These are phyloP conservation scores for Metschnikowia noctiluminum DNA, from an alignment of 805 yeast genomes.

Conservation along the genomic window DNA sequence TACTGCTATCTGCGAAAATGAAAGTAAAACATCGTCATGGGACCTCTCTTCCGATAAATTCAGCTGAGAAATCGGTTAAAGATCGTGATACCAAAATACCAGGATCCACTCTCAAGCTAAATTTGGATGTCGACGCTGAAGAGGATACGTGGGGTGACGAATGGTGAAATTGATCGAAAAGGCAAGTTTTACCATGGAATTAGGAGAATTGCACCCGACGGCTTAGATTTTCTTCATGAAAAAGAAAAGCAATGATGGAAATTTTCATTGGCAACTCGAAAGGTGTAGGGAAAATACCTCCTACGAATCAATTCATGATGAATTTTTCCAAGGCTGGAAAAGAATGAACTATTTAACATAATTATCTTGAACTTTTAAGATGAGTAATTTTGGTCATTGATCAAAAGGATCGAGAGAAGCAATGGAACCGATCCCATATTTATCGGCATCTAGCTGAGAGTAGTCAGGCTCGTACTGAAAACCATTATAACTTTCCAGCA, in stretches of 20 bases:
- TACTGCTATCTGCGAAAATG: not conserved
- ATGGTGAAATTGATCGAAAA: too few relatives aligned
- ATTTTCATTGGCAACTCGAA: too few relatives aligned
- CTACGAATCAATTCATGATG: too few relatives aligned
- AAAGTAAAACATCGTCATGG: not conserved
- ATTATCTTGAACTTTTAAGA: too few relatives aligned
- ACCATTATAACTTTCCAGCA: not conserved
- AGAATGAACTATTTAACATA: too few relatives aligned
- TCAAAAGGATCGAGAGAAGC: constrained; percentile 11
- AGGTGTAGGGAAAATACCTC: too few relatives aligned
- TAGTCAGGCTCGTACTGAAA: constrained; percentile 5
- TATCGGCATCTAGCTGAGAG: not conserved
- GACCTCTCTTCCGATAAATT: not conserved
- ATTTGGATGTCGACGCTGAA: constrained; percentile 25
- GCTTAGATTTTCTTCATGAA: too few relatives aligned
- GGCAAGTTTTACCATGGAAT: too few relatives aligned
- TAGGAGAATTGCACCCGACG: too few relatives aligned
- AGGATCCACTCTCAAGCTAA: constrained; percentile 25
- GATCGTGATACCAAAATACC: constrained; percentile 19
- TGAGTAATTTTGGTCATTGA: not conserved
- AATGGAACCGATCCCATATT: constrained; percentile 3
- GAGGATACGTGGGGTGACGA: constrained; percentile 32
- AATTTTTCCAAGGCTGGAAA: too few relatives aligned
- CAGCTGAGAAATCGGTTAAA: constrained; percentile 22
- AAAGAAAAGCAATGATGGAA: too few relatives aligned